These are phyloP conservation scores for Pythium apleroticum DNA, from an alignment of 352 stramenopile species.

Conservation along the genomic window DNA sequence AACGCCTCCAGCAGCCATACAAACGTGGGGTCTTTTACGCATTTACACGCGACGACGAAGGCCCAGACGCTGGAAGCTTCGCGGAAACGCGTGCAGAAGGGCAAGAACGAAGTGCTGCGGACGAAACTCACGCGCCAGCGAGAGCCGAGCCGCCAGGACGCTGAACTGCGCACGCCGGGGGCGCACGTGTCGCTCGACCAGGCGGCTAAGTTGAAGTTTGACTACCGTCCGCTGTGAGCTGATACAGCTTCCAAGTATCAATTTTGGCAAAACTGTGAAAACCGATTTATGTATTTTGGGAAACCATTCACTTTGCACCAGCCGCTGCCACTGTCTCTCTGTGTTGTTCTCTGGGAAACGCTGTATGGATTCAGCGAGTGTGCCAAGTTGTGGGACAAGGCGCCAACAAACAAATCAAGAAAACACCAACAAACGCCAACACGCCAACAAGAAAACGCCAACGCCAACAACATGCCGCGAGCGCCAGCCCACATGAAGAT, in stretches of 20 bases:
- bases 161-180: constrained; percentile 30
- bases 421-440: not conserved
- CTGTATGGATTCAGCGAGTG: not conserved
- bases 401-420: not conserved
- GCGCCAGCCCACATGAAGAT: not conserved
- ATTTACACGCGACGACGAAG: constrained; percentile 16
- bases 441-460: constrained; percentile 8
- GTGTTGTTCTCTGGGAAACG: too few species aligned
- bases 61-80: constrained; percentile 20
- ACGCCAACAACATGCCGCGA: constrained; percentile 12
- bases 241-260: constrained; percentile 4
- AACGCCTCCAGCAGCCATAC: constrained; percentile 19
- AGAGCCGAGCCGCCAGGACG: constrained; percentile 24
- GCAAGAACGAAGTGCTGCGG: constrained; percentile 39
- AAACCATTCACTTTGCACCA: constrained; percentile 13
- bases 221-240: constrained; percentile 16
- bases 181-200: constrained; percentile 26
- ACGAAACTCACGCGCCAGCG: constrained; percentile 34
- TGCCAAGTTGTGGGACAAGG: constrained; percentile 12
- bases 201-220: constrained; percentile 26
- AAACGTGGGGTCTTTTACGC: constrained; percentile 20
- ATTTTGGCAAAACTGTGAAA: constrained; percentile 13
- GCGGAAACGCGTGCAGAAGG: constrained; percentile 28
- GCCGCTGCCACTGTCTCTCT: constrained; percentile 8
- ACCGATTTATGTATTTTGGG: constrained; percentile 16